Base-by-base conservation (phyloP, 2,329 filamentous ascomycete genomes). In the Microcyclosporella mali region DNA sequence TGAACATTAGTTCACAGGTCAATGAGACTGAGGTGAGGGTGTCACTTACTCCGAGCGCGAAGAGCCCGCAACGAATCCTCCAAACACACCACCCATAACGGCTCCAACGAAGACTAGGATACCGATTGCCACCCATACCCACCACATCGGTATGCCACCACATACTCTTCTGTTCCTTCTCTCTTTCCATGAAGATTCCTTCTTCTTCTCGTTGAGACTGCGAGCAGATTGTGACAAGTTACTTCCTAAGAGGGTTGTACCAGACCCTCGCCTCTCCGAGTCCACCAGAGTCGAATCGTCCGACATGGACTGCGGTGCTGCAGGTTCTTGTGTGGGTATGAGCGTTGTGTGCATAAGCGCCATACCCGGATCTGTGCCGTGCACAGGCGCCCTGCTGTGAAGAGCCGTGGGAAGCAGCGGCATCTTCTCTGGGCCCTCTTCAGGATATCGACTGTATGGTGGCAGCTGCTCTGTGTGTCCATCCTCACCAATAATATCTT, bases 391-490 rank as follows among this genome's bases (percentile, higher is more conserved):
- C 38, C 60, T 51, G 40, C 56, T 60, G 42, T 61, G 59, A 3
- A 62, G 46, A 18, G 56, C 47, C 6, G 57, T 56, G 1, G 61
- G 61, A 17, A 71, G 53, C 10, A 69, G 61, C 8, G 67, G 68
- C 77, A 88, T 71, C 64, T 77, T 60, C 60, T 75, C 56, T 1
- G 59, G 58, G 3, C 57, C 59, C 43, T 87, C 84, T 40, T 94
- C 85, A 2, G 89, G 87, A 64, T 94, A 95, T 62, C 88, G 77
- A 11, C 87, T 86, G 61, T 97, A 97, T 1, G 90, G 90, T 10
- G 90, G 90, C 14, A 95, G 70, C 63, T 94, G 87, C 65, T 97
- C 90, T 1, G 85, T 83, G 60, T 95, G 88, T 1, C 89, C 89
- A 57, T 94, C 81, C 0, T 85, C 85, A 1, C 88, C 88, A 39